Base-by-base conservation (phyloP, 2,329 filamentous ascomycete species). In the Chalaropsis thielavioides region DNA sequence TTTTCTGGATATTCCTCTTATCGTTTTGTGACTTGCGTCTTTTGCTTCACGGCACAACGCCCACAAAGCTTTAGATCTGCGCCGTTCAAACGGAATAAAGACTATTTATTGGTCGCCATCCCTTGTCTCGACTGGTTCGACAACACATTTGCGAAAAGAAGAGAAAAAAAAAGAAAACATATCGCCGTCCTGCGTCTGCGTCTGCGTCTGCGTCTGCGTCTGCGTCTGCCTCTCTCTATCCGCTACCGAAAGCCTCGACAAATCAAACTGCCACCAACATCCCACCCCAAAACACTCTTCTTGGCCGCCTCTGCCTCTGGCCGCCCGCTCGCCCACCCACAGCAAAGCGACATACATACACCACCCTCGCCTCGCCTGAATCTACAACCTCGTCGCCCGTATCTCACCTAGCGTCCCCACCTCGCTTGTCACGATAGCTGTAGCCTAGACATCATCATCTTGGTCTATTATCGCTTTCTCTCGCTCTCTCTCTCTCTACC, bases 81-180 rank as follows among this genome's bases (percentile, higher is more conserved):
- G 24, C 49, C 49, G n/a, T 13, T 24, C 49, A 54, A 54, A 6
- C 49, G 13, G 10, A 54, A 11, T 19, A 54, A 31, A 10, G 15
- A 11, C 49, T 27, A 15, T 54, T 54, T 15, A 54, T 54, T 54
- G 49, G 49, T 19, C 49, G 49, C 22, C 22, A 54, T 54, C 49
- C 49, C 49, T 54, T 24, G 49, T 54, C 49, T 54, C 49, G 49
- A 54, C 49, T 54, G 49, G 49, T 27, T 54, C 49, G 49, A 54
- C 22, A 54, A 54, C 49, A 27, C 19, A n/a, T n/a, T 13, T 54
- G 49, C 49, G 49, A 27, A 54, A 54, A n/a, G n/a, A 6, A 49
- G 3, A 49, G 8, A 22, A 49, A 43, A 43, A 8, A 43, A 43
- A 46, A 46, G 17, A 46, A 46, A 46, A 46, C 43, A 46, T 46